Conservation (phyloP, 1,284 basidiomycete species). For the Grifola frondosa region DNA sequence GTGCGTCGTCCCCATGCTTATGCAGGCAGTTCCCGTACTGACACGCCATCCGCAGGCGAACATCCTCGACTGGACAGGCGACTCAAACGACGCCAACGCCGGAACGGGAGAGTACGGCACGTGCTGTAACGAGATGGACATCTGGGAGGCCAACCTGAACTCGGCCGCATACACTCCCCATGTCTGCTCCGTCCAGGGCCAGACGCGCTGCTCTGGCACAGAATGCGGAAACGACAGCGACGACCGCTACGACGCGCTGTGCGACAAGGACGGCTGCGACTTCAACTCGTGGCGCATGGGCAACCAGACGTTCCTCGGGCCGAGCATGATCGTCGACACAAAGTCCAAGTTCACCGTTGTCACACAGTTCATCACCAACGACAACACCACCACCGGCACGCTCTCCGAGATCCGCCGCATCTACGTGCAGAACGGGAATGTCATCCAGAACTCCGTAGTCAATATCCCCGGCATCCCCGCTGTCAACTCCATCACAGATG, state of each 20-base stretch:
- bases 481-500: conserved; percentile 38
- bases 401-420: conserved; percentile 52
- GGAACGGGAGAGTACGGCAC: conserved; percentile 45
- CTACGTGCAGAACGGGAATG: conserved; percentile 51
- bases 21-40: too few species aligned
- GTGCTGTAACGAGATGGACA: conserved; percentile 58
- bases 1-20: conserved; percentile 23
- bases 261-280: conserved; percentile 55
- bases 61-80: conserved; percentile 40
- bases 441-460: conserved; percentile 50
- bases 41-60: conserved; percentile 38
- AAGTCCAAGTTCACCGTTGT: conserved; percentile 44
- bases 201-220: conserved; percentile 40
- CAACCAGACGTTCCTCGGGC: conserved; percentile 46
- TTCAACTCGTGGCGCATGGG: conserved; percentile 59
- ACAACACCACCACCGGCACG: conserved; percentile 44
- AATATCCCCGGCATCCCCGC: conserved; percentile 41
- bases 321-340: conserved; percentile 47
- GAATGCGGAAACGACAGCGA: conserved; percentile 39
- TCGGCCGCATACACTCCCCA: conserved; percentile 49
- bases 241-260: conserved; percentile 43
- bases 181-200: conserved; percentile 41
- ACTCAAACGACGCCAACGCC: conserved; percentile 42
- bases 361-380: conserved; percentile 48
- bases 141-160: conserved; percentile 55